Percentiles rank a stretch among this genome's conserved stretches.
Evolutionary conservation across 345 rosid species (phyloP).

Genomic region (Excoecaria cochinchinensis): DNA sequence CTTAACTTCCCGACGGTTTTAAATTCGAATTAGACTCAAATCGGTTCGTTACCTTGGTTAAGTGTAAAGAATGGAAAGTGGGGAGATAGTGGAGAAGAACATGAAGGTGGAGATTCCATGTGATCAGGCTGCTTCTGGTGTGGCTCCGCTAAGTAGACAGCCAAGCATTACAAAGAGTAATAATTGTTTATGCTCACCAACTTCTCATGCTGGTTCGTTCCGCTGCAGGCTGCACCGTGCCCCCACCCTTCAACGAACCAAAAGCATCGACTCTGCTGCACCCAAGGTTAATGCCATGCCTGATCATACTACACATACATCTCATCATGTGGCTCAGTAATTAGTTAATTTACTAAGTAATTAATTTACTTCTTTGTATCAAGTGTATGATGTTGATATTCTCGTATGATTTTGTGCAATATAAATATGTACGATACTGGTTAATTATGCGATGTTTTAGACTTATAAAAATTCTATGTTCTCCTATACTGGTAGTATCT

Average conservation of each 20-base stretch:
- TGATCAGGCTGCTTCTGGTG: conserved; percentile 15
- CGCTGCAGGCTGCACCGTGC: conserved; percentile 31
- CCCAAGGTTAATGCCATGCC: conserved; percentile 18
- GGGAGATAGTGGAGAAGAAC: conserved; percentile 19
- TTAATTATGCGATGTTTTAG: too few relatives aligned
- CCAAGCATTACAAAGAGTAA: conserved; percentile 44
- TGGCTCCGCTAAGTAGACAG: conserved; percentile 44
- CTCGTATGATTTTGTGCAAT: not conserved
- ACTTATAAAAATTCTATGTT: too few relatives aligned
- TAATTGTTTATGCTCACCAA: conserved; percentile 70
- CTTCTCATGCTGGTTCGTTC: conserved; percentile 55
- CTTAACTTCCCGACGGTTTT: too few relatives aligned
- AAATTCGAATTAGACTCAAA: not conserved
- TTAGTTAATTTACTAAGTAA: too few relatives aligned
- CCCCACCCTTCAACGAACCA: conserved; percentile 53
- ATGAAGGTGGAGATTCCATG: conserved; percentile 43
- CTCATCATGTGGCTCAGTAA: too few relatives aligned
- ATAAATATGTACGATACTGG: not conserved
- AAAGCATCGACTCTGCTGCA: conserved; percentile 47
- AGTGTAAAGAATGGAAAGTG: conserved; percentile 30
- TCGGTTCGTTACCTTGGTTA: not conserved
- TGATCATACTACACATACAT: not conserved
- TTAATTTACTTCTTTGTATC: too few relatives aligned
- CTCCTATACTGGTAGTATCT: too few relatives aligned
- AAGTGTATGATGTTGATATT: not conserved